A percentile compares a stretch with the other conserved stretches of the same genome.
Evolutionary conservation across 2,329 filamentous ascomycete species (phyloP).

Genomic region (Rhynchosporium secalis): DNA sequence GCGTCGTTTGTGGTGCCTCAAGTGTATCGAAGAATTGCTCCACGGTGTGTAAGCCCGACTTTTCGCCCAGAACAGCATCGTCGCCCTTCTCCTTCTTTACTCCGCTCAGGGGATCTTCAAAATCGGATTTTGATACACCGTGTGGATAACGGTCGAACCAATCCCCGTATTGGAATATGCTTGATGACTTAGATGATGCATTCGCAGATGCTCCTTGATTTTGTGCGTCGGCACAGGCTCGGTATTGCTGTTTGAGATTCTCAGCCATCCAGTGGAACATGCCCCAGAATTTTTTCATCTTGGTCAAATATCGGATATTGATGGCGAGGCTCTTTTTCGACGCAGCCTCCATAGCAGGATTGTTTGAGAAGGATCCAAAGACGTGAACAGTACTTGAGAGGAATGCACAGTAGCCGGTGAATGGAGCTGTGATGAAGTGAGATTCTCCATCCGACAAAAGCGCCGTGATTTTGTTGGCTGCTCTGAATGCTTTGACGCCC

Average conservation of each 20-base stretch:
- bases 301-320: constrained; percentile 86
- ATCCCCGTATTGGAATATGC: constrained; percentile 91
- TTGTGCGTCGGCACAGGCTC: constrained; percentile 79
- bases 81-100: constrained; percentile 74
- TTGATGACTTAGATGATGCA: constrained; percentile 49
- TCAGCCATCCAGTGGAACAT: constrained; percentile 98
- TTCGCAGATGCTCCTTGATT: constrained; percentile 58
- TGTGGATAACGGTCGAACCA: constrained; percentile 97
- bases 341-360: constrained; percentile 69
- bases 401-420: constrained; percentile 93
- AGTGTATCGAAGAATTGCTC: constrained; percentile 90
- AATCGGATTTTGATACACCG: constrained; percentile 82
- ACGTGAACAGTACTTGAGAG: constrained; percentile 93
- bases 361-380: constrained; percentile 85
- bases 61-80: constrained; percentile 87
- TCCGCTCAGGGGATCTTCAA: constrained; percentile 69
- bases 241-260: constrained; percentile 85
- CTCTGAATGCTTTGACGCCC: constrained; percentile 73
- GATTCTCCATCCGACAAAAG: constrained; percentile 79
- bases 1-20: constrained; percentile 55
- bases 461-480: constrained; percentile 83
- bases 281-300: constrained; percentile 97
- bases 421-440: constrained; percentile 82
- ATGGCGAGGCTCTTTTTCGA: constrained; percentile 83
- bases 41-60: constrained; percentile 86